Base-by-base conservation (phyloP, 352 stramenopile species). In the Elongisporangium senticosum region DNA sequence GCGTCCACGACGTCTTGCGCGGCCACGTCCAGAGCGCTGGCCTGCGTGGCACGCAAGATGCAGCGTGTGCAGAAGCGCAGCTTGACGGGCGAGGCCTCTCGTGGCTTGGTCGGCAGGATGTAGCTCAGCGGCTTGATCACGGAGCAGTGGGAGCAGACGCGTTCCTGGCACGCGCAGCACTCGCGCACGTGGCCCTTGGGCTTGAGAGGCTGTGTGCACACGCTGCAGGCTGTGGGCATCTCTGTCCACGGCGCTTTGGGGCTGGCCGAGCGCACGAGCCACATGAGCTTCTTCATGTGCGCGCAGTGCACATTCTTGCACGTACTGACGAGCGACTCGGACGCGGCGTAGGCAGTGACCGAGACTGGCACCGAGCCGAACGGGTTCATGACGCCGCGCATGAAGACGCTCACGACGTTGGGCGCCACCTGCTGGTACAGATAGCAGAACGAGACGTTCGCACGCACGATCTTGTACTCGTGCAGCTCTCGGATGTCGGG, bases 211-310 rank as follows among this genome's bases (percentile, higher is more conserved):
- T 43, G 33, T 10, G 33, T 43, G 33, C 33, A 43, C 33, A 43
- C 33, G 33, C 33, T 43, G 33, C 33, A 43, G 4, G 7, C 33
- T 4, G 33, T 43, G 33, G 33, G 33, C 11, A 43, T 43, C 11
- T 43, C 33, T 6, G 33, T 43, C 33, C 33, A 43, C 33, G 33
- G 13, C 4, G 33, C 33, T 57, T 40, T 70, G 62, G 26, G 53
- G 59, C 19, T 65, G 55, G n/a, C 65, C 59, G 24, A 88, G 20
- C 2, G 74, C 64, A 77, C 51, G n/a, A 74, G 40, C 74, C 76
- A 88, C 56, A 65, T 59, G 23, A 89, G 71, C 51, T 89, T 89
- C 60, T 87, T 87, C 76, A 84, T 86, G 15, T 79, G 67, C 7
- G 66, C 68, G 51, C 78, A 89, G 37, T 80, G 61, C 3, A 79